These are phyloP conservation scores for Limnomonas spitsbergensis DNA, from an alignment of 139 green algal genomes.

Conservation along the genomic window DNA sequence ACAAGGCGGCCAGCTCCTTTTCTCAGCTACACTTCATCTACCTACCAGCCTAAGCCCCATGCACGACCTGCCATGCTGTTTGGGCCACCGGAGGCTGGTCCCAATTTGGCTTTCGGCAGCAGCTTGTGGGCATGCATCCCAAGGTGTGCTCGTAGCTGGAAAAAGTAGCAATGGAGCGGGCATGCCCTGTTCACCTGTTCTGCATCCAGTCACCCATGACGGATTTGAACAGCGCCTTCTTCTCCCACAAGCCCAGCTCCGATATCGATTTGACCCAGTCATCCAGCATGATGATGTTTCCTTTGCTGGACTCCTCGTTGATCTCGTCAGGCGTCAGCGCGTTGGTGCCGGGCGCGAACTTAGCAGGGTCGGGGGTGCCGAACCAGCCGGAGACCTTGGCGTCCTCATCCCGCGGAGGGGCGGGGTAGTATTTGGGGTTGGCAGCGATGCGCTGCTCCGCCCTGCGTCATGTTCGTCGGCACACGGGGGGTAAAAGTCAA, in stretches of 20 bases:
- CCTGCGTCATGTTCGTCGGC: not conserved
- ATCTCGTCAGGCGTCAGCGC: slow-evolving; percentile 23
- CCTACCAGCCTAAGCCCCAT: no score
- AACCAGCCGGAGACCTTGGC: slow-evolving; percentile 28
- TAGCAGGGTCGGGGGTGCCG: slow-evolving; percentile 34
- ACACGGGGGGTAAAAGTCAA: not conserved
- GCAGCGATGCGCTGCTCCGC: not conserved
- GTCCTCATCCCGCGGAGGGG: not conserved
- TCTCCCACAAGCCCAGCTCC: slow-evolving; percentile 4
- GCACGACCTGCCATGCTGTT: no score
- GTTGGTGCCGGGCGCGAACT: slow-evolving; percentile 25
- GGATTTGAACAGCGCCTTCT: slow-evolving; percentile 8
- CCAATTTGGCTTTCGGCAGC: no score
- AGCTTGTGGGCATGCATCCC: no score
- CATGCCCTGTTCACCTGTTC: no score
- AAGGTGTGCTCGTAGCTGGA: no score
- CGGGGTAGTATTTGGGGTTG: not conserved
- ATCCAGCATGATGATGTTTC: slow-evolving; percentile 26
- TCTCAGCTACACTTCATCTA: no score
- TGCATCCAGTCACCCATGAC: slow-evolving; percentile 5
- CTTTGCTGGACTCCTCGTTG: slow-evolving; percentile 32
- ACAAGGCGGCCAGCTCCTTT: no score
- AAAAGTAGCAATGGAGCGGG: no score
- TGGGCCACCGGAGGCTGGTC: no score
- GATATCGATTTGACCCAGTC: slow-evolving; percentile 13